Evolutionary conservation across 1,139 yeast genomes (phyloP), one percentile per base, ranked within the genome.

Genomic region (Meyerozyma sp.): DNA sequence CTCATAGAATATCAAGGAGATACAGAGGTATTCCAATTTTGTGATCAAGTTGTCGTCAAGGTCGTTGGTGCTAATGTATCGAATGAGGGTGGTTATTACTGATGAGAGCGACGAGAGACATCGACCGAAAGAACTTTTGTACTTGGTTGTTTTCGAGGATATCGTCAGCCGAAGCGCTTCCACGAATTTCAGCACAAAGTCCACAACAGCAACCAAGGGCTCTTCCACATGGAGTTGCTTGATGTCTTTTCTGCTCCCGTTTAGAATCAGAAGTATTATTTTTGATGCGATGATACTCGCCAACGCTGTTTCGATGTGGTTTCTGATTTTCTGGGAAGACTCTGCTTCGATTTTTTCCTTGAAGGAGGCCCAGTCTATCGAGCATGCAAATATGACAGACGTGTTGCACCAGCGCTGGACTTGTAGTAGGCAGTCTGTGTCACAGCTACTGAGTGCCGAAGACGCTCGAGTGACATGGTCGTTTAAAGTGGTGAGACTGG

Each of bases 1-100:
- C 3, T 59, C 60, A 5, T 55, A 47, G 48, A 73, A 79, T 0
- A 81, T 58, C 2, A 70, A 51, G 41, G 59, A 59, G 6, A 70
- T 54, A 3, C 75, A 56, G 36, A 77, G 53, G 50, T 76, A 81
- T 48, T 81, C 86, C 26, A 81, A 54, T 43, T 71, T 70, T 0
- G 84, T 77, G 23, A 79, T 52, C 0, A 70, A 51, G 2, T 63
- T 66, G 42, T 81, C 86, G 40, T 73, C 76, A 7, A 73, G 48
- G 5, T 61, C 59, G 45, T 55, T 57, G 10, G 40, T 44, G 20
- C 45, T 48, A 28, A 53, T 51, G 44, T 47, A 56, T 40, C 44
- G 44, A 44, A 52, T 42, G 27, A 47, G 51, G 36, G 26, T 48
- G 30, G 26, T 49, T 32, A 46, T 56, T 32, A 46, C 41, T 8